A percentile compares a stretch with the other conserved stretches of the same genome.
Conservation (phyloP, 179 eudicot species). For the Sideroxylon spinosum region DNA sequence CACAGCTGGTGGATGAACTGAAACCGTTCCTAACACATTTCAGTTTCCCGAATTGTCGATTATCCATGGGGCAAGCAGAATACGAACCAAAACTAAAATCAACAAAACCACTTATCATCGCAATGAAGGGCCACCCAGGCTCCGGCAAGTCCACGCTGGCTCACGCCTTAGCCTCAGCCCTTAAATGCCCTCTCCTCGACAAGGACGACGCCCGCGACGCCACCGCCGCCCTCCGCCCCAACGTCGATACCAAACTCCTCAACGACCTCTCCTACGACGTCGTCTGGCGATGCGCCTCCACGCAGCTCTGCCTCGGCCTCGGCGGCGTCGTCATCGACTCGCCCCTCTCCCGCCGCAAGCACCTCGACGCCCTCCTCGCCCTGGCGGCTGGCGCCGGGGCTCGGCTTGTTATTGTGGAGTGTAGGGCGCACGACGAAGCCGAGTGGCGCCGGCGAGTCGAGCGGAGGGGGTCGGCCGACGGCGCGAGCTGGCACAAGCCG, state of each 20-base stretch:
- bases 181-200: slow-evolving; percentile 62
- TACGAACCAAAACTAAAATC: no score
- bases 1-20: no score
- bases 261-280: slow-evolving; percentile 47
- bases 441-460: slow-evolving; percentile 44
- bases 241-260: slow-evolving; percentile 24
- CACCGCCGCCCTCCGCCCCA: slow-evolving; percentile 34
- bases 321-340: slow-evolving; percentile 32
- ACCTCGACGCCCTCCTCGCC: slow-evolving; percentile 26
- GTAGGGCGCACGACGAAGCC: slow-evolving; percentile 27
- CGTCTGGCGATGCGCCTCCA: slow-evolving; percentile 23
- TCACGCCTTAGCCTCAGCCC: slow-evolving; percentile 40
- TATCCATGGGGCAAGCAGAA: no score
- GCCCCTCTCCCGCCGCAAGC: slow-evolving; percentile 34
- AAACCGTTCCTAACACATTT: no score
- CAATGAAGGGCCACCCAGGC: slow-evolving; percentile 93
- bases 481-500: slow-evolving; percentile 38
- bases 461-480: slow-evolving; percentile 18
- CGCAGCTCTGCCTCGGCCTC: slow-evolving; percentile 35
- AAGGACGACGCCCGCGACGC: slow-evolving; percentile 71
- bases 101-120: slow-evolving; percentile 33
- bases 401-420: slow-evolving; percentile 33
- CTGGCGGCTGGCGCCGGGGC: slow-evolving; percentile 22
- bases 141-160: slow-evolving; percentile 74
- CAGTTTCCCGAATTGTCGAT: no score